Conservation (phyloP, 2,329 filamentous ascomycete species). For the Fusarium anguioides region DNA sequence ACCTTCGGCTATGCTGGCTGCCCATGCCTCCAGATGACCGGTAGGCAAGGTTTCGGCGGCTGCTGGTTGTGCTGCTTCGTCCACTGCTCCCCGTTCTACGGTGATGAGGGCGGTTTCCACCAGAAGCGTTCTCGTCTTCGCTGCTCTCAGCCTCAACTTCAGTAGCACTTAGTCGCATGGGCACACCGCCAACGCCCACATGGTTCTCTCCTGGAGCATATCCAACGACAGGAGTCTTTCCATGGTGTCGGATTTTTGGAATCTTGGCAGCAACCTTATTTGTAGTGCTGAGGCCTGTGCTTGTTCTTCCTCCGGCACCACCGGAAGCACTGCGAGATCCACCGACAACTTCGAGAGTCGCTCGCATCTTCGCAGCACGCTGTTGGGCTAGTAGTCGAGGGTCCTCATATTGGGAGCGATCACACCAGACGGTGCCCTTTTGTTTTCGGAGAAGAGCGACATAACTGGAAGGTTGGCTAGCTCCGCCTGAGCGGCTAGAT, state of each 20-base stretch:
- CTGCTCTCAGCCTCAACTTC: slow-evolving; percentile 92
- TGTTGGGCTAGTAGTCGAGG: slow-evolving; percentile 85
- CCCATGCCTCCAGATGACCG: slow-evolving; percentile 62
- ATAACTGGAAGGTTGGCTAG: slow-evolving; percentile 76
- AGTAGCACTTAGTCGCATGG: slow-evolving; percentile 91
- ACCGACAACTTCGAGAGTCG: slow-evolving; percentile 83
- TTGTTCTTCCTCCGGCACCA: slow-evolving; percentile 61
- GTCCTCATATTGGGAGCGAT: slow-evolving; percentile 92
- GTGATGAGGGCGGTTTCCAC: slow-evolving; percentile 67
- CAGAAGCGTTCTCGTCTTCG: slow-evolving; percentile 73
- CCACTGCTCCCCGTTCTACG: slow-evolving; percentile 80
- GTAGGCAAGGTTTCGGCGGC: slow-evolving; percentile 61
- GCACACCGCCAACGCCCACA: slow-evolving; percentile 80
- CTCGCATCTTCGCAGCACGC: slow-evolving; percentile 86
- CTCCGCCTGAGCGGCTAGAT: slow-evolving; percentile 77
- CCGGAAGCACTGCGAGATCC: slow-evolving; percentile 57
- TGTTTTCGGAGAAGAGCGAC: slow-evolving; percentile 96
- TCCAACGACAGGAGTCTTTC: slow-evolving; percentile 80
- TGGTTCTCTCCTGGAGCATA: slow-evolving; percentile 84
- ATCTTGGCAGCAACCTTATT: slow-evolving; percentile 85
- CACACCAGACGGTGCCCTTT: slow-evolving; percentile 98
- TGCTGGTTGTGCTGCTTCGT: slow-evolving; percentile 72
- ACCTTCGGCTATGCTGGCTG: slow-evolving; percentile 56
- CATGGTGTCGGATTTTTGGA: slow-evolving; percentile 89
- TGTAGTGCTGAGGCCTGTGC: slow-evolving; percentile 70